Base-by-base conservation (phyloP, 2,329 filamentous ascomycete genomes). In the Monilinia vaccinii-corymbosi region DNA sequence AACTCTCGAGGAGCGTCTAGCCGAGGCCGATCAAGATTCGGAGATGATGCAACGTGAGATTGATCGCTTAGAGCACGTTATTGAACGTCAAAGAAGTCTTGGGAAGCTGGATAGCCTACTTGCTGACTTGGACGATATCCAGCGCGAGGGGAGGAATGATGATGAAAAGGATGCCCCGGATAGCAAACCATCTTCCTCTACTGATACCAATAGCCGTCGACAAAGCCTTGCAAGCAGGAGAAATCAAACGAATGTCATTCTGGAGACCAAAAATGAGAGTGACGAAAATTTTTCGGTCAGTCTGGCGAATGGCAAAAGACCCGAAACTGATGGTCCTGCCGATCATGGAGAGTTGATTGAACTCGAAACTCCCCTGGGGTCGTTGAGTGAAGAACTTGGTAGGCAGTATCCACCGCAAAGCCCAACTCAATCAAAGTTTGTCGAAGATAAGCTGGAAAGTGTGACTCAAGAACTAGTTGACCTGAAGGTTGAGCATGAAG, bases 21-120 rank as follows among this genome's bases (percentile, higher is more conserved):
- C 94, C 0, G 94, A 99, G 74, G 88, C 93, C 2, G 94, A 99
- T 69, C 93, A 97, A 73, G 94, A 99, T 71, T 85, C 90, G 65
- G 94, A 97, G 72, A 78, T 97, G 62, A 97, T 99, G 93, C 91
- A 96, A 73, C 89, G 93, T 40, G 94, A 99, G 71, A 89, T 99
- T 64, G 90, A 97, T 69, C 85, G 93, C 38, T 79, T 99, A 14
- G 94, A 97, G 74, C 90, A 96, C 73, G 91, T 99, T 9, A 85
- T 99, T 56, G 93, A 97, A 73, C 89, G 95, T 52, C 94, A 99
- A 73, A 84, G 94, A 62, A 97, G 92, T 72, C 83, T 99, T 4
- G 94, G 94, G 45, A 96, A 97, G 73, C 82, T 99, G 4, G 94
- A 99, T 71, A 95, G 88, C 57, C 81, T 99, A 9, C 82, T 99